These are phyloP conservation scores for Fusarium sp. DNA, from an alignment of 2,329 filamentous ascomycete species.

Conservation along the genomic window DNA sequence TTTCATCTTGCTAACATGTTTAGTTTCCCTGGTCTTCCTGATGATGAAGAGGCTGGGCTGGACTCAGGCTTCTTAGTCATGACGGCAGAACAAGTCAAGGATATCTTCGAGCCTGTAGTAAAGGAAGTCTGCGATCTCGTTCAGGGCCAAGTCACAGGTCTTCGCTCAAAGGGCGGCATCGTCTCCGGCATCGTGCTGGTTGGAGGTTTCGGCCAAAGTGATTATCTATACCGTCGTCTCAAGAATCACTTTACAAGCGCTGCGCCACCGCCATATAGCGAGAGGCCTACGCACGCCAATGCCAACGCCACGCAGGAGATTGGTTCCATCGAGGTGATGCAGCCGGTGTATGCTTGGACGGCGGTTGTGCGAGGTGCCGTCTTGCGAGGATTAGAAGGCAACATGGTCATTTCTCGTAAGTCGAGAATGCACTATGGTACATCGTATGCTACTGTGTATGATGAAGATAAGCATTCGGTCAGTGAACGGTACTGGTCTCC, in stretches of 20 bases:
- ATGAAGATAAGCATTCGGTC: conserved; percentile 79
- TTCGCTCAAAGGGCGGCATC: conserved; percentile 70
- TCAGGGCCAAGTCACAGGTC: conserved; percentile 73
- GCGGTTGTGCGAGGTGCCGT: conserved; percentile 84
- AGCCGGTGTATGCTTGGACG: conserved; percentile 85
- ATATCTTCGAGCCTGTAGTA: conserved; percentile 81
- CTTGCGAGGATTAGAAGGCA: conserved; percentile 79
- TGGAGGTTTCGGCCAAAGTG: conserved; percentile 83
- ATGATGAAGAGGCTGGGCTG: conserved; percentile 79
- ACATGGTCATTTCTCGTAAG: conserved; percentile 81
- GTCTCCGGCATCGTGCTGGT: conserved; percentile 84
- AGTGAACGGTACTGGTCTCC: conserved; percentile 83
- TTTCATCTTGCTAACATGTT: conserved; percentile 11
- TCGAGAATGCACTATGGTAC: conserved; percentile 84
- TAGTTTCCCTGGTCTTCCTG: conserved; percentile 78
- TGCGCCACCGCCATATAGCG: conserved; percentile 73
- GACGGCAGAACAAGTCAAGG: conserved; percentile 75
- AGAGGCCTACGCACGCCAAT: conserved; percentile 75
- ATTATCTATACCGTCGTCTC: conserved; percentile 79
- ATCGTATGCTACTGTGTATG: conserved; percentile 84
- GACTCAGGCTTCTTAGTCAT: conserved; percentile 83
- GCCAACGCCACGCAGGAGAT: conserved; percentile 60
- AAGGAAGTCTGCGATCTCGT: conserved; percentile 77
- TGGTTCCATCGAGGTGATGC: conserved; percentile 80
- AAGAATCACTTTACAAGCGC: conserved; percentile 75